These are phyloP conservation scores for Diaporthe eres DNA, from an alignment of 2,329 filamentous ascomycete genomes.

Conservation along the genomic window DNA sequence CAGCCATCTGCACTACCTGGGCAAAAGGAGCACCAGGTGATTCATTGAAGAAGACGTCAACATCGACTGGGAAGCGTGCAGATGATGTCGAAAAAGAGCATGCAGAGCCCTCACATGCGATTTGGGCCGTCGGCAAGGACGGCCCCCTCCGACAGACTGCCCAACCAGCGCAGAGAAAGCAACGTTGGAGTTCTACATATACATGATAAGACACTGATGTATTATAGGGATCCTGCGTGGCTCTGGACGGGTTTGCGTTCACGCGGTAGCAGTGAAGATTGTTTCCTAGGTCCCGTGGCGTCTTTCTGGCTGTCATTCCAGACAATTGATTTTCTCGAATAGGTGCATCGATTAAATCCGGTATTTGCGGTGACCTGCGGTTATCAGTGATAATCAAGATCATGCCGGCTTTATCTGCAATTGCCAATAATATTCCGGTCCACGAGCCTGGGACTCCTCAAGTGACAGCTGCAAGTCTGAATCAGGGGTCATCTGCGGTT, in stretches of 20 bases:
- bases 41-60: background rate
- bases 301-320: background rate
- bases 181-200: slow-evolving; percentile 2
- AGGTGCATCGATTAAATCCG: background rate
- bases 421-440: slow-evolving; percentile 3
- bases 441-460: slow-evolving; percentile 19
- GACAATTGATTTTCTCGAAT: background rate
- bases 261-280: slow-evolving; percentile 26
- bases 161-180: background rate
- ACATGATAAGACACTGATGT: background rate
- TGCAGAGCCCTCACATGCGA: slow-evolving; percentile 10
- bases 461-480: slow-evolving; percentile 40
- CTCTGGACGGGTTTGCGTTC: background rate
- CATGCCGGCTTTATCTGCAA: background rate
- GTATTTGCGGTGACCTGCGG: background rate
- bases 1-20: background rate
- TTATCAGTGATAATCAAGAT: background rate
- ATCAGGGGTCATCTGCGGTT: slow-evolving; percentile 40
- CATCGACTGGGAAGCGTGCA: background rate
- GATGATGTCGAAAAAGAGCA: slow-evolving; percentile 30
- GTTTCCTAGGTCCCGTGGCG: slow-evolving; percentile 15
- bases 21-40: background rate
- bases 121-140: background rate
- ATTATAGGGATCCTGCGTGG: background rate
- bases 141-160: background rate